Base-by-base conservation (phyloP, 768 basidiomycete species). In the Leucogyrophana mollusca region DNA sequence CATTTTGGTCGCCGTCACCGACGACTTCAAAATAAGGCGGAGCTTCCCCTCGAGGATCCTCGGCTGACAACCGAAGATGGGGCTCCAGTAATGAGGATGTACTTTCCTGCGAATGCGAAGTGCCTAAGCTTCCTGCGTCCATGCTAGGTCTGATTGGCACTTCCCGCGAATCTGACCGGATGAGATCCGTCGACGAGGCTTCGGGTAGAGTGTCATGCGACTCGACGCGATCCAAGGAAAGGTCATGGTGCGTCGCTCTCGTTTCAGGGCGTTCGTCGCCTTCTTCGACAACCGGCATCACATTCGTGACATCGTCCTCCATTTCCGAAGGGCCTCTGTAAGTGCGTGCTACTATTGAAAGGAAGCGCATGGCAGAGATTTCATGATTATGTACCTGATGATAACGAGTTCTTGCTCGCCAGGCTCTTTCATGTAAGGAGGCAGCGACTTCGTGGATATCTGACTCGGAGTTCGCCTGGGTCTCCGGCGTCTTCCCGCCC, bases 321-420 rank as follows among this genome's bases (percentile, higher is more conserved):
- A 34, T 45, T 0, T 59, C 64, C n/a, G 32, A 36, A 24, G 64
- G 64, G 4, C 55, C 66, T 8, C 66, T 66, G 38, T 47, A 25
- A 47, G 18, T 37, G 16, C 6, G n/a, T 23, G 40, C 9, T 30
- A 30, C 9, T 14, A 20, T 47, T 25, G 25, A 37, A 41, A 41
- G 20, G 30, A 10, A 10, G 3, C 21, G 11, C 9, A 37, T n/a
- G 10, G 24, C 18, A 24, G 18, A 7, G 9, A 33, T 9, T 16
- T 6, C 40, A 41, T 16, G n/a, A 14, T 24, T 18, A 36, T 21
- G 8, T 71, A 78, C 77, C 75, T 62, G 35, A 65, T 71, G 42
- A 92, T 80, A 4, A 92, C 90, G 22, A 92, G 72, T 60, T 92
- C 90, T 32, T 83, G 73, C 39, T 90, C 90, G 13, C 88, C 89